Conservation (phyloP, 23 red algal genomes). For the Gracilariopsis chorda region DNA sequence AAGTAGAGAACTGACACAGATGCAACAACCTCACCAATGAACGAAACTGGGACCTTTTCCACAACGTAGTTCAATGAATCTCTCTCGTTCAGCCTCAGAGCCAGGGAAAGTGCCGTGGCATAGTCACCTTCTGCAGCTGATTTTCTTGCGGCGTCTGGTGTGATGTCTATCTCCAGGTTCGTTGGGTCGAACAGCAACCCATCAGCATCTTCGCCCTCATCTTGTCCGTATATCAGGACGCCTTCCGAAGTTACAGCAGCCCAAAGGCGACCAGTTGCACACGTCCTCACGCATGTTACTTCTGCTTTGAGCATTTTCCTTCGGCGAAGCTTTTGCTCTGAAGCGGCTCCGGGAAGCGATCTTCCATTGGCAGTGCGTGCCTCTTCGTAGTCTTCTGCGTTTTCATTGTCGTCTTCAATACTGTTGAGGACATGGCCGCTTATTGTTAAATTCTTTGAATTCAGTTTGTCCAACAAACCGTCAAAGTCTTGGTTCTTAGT, state of each 20-base stretch:
- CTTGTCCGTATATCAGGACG: constrained; percentile 74
- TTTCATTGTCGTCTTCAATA: constrained; percentile 65
- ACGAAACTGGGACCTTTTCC: constrained; percentile 45
- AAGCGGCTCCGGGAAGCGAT: constrained; percentile 48
- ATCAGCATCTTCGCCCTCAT: constrained; percentile 31
- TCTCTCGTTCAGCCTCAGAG: constrained; percentile 79
- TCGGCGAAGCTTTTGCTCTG: constrained; percentile 46
- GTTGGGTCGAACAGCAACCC: constrained; percentile 89
- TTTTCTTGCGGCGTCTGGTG: constrained; percentile 57
- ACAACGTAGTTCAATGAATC: constrained; percentile 46
- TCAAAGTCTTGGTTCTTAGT: constrained; percentile 84
- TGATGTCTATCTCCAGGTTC: constrained; percentile 88
- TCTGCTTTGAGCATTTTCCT: constrained; percentile 60
- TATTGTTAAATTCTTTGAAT: constrained; percentile 61
- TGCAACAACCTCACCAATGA: constrained; percentile 26
- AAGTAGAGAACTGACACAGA: constrained; percentile 38
- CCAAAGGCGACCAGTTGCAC: constrained; percentile 69
- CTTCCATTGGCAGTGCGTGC: constrained; percentile 19
- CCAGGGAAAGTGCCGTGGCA: constrained; percentile 57
- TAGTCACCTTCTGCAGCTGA: constrained; percentile 39
- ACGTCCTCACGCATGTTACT: constrained; percentile 58
- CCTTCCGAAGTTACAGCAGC: constrained; percentile 92
- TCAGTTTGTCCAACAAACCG: constrained; percentile 72
- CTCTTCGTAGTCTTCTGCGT: constrained; percentile 38
- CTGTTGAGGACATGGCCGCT: constrained; percentile 58